These are phyloP conservation scores for Colletotrichum shisoi DNA, from an alignment of 2,329 filamentous ascomycete species.

Conservation along the genomic window DNA sequence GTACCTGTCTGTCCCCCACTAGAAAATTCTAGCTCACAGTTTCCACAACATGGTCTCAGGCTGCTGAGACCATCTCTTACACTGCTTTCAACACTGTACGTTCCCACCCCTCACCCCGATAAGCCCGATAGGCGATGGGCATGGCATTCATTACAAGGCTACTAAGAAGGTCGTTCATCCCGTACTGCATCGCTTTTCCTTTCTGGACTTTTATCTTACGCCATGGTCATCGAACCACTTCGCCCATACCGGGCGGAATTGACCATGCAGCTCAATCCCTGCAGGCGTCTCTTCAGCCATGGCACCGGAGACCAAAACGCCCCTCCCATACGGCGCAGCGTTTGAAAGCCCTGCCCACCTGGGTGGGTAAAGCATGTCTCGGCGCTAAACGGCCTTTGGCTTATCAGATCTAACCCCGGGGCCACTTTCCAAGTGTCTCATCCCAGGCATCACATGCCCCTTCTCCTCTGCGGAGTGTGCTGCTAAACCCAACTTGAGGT, in stretches of 20 bases:
- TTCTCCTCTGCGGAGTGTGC: constrained; percentile 29
- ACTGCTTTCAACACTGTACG: not conserved
- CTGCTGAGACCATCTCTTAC: not conserved
- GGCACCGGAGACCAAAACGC: not conserved
- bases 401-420: constrained; percentile 37
- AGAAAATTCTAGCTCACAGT: constrained; percentile 4
- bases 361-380: constrained; percentile 18
- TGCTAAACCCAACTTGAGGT: constrained; percentile 20
- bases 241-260: not conserved
- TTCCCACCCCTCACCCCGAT: constrained; percentile 3
- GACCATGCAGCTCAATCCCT: constrained; percentile 1
- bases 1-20: not conserved
- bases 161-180: constrained; percentile 3
- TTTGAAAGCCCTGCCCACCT: constrained; percentile 18
- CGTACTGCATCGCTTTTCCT: not conserved
- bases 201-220: not conserved
- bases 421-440: constrained; percentile 33
- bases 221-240: not conserved
- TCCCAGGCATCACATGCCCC: constrained; percentile 34
- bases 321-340: constrained; percentile 16
- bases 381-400: constrained; percentile 30
- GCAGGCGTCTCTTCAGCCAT: not conserved
- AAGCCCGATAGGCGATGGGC: not conserved
- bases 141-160: not conserved
- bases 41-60: not conserved